Base-by-base conservation (phyloP, 2,329 filamentous ascomycete species). In the Botrytis fabae region DNA sequence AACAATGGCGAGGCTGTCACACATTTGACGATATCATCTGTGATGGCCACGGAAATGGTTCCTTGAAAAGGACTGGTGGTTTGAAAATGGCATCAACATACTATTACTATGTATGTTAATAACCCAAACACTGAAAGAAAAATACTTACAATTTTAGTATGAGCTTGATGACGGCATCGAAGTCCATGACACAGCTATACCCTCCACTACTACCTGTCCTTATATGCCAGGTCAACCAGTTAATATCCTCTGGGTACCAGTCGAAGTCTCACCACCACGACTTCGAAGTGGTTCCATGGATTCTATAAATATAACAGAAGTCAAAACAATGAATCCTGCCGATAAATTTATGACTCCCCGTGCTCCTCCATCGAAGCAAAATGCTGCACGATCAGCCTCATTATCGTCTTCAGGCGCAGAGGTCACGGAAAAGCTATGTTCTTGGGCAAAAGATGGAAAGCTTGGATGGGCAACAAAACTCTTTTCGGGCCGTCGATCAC, bases 11-110 rank as follows among this genome's bases (percentile, higher is more conserved):
- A 79, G 95, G 94, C 61, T 97, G 94, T 81, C 93, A 96, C 84
- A 89, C 89, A 54, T 97, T 97, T 83, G 90, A 91, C 75, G 90
- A 96, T 81, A 96, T 97, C 80, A 90, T 93, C 78, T 94, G 91
- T 78, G 93, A 97, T 82, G 93, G 94, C 73, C 81, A 85, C 66
- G 82, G 85, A 65, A 82, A 84, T 77, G 85, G 84, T 69, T 82
- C 82, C 38, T 83, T 85, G 48, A 89, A 88, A 78, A 89, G 93
- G 78, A 88, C 89, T 77, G 94, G 94, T 73, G 95, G 92, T 70
- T 86, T 98, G 76, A 96, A 92, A 82, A 97, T 97, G 93, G 95
- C 95, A 62, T 90, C 92, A 74, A 96, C 92, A 25, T 98, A 98
- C 83, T 98, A 95, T 87, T 98, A 97, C 85, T 98, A 96, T 83